Percentiles rank a stretch among this genome's conserved stretches.
Evolutionary conservation across 805 yeast genomes (phyloP).

Genomic region (Saturnispora kantuleensis): DNA sequence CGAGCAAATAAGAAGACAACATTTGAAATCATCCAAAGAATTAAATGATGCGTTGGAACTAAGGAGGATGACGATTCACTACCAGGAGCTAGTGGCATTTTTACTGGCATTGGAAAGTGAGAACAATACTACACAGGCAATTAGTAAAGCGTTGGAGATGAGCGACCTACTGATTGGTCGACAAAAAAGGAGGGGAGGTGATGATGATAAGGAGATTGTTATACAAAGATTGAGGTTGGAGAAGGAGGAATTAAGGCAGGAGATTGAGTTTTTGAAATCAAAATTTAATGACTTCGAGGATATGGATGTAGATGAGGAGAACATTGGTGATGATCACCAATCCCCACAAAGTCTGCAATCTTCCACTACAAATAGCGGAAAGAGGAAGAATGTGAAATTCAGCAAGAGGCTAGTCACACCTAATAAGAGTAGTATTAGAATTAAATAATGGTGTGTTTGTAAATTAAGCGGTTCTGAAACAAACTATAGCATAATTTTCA

Average conservation of each 20-base stretch:
- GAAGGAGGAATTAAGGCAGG: conserved; percentile 2
- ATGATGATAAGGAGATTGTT: neutral
- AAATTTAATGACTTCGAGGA: neutral
- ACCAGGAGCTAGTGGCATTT: neutral
- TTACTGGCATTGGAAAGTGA: neutral
- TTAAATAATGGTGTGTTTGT: neutral
- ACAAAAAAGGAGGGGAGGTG: neutral
- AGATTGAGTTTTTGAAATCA: conserved; percentile 1
- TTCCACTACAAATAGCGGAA: neutral
- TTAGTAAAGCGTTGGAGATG: neutral
- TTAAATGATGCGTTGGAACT: neutral
- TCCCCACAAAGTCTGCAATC: neutral
- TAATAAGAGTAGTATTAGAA: neutral
- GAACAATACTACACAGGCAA: neutral
- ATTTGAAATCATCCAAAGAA: neutral
- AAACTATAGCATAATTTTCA: conserved; percentile 56
- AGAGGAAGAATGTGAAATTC: neutral
- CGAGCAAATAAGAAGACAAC: conserved; percentile 1
- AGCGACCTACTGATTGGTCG: conserved; percentile 4
- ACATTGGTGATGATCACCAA: neutral
- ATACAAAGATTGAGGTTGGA: conserved; percentile 2
- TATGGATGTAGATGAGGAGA: neutral
- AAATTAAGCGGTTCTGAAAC: conserved; percentile 53
- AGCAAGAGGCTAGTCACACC: conserved; percentile 2
- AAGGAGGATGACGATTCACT: neutral